Evolutionary conservation across 1,284 basidiomycete genomes (phyloP).

Genomic region (Austroboletus novae-zelandiae): DNA sequence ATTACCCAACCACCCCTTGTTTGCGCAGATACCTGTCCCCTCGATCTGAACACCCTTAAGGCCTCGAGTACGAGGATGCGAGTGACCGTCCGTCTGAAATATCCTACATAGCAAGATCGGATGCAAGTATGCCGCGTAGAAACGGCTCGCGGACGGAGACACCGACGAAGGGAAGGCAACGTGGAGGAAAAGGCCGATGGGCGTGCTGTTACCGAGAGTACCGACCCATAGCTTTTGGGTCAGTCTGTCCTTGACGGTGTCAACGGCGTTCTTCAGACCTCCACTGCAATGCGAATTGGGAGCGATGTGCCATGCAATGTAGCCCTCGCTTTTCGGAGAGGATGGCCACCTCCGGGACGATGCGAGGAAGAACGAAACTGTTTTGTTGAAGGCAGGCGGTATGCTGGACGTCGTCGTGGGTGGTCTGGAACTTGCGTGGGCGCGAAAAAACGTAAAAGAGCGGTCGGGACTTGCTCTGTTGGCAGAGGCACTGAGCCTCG

Average conservation of each 20-base stretch:
- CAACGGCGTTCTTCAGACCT: too few species aligned
- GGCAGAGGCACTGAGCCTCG: slow-evolving; percentile 18
- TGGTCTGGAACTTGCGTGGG: too few species aligned
- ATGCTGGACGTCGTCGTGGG: slow-evolving; percentile 36
- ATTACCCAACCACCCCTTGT: slow-evolving; percentile 66
- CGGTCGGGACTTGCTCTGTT: slow-evolving; percentile 20
- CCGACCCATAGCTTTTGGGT: too few species aligned
- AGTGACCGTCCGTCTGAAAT: slow-evolving; percentile 81
- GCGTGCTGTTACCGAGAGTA: slow-evolving; percentile 69
- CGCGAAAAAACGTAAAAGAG: slow-evolving; percentile 33
- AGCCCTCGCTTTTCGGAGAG: too few species aligned
- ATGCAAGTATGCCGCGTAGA: slow-evolving; percentile 72
- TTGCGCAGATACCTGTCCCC: slow-evolving; percentile 12
- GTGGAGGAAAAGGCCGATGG: slow-evolving; percentile 88
- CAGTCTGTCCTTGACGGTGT: too few species aligned
- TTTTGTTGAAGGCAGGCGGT: slow-evolving; percentile 39
- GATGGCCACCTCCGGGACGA: slow-evolving; percentile 22
- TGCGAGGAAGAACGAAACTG: slow-evolving; percentile 53
- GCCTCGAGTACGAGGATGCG: slow-evolving; percentile 81
- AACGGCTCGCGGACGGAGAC: slow-evolving; percentile 66
- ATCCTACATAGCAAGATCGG: slow-evolving; percentile 67
- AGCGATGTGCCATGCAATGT: too few species aligned
- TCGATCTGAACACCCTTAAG: slow-evolving; percentile 75
- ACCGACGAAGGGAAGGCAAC: slow-evolving; percentile 84
- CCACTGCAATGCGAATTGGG: too few species aligned